phyloP scores from a whole-genome alignment of 2,329 filamentous ascomycete genomes.

The Camillea tinctor region DNA sequence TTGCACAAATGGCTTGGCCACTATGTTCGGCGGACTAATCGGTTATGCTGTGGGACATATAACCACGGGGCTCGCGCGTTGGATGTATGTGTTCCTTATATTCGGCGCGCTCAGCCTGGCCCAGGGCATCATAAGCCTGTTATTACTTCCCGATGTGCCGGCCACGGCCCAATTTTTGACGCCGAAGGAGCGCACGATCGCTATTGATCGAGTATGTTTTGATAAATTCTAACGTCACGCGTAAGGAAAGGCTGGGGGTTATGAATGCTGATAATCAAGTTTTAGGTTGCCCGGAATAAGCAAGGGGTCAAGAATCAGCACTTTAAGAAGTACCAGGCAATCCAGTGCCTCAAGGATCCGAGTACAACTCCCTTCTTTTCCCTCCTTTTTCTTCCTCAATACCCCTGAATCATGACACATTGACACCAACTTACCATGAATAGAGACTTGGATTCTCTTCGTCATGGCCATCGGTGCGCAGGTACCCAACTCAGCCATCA shows the following conservation, averaged over 20 bases:
- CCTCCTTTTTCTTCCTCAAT: neutral
- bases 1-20: slow-evolving; percentile 58
- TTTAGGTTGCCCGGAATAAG: slow-evolving; percentile 44
- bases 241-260: neutral
- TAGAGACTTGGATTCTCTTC: slow-evolving; percentile 55
- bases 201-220: slow-evolving; percentile 43
- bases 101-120: slow-evolving; percentile 53
- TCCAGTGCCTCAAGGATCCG: slow-evolving; percentile 46
- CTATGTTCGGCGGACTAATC: slow-evolving; percentile 59
- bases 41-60: slow-evolving; percentile 62
- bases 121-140: slow-evolving; percentile 57
- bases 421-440: slow-evolving; percentile 19
- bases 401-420: neutral
- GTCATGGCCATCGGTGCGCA: slow-evolving; percentile 52
- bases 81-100: slow-evolving; percentile 52
- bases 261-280: neutral
- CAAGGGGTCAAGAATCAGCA: slow-evolving; percentile 54
- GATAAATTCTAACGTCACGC: no score
- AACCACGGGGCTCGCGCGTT: slow-evolving; percentile 31
- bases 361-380: slow-evolving; percentile 9
- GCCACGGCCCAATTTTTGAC: slow-evolving; percentile 61
- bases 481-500: slow-evolving; percentile 56
- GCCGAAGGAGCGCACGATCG: slow-evolving; percentile 53
- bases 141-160: slow-evolving; percentile 61
- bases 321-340: slow-evolving; percentile 45